A percentile compares a stretch with the other conserved stretches of the same genome.
These are phyloP conservation scores for Phytophthora niederhauseri DNA, from an alignment of 352 stramenopile species.

Conservation along the genomic window DNA sequence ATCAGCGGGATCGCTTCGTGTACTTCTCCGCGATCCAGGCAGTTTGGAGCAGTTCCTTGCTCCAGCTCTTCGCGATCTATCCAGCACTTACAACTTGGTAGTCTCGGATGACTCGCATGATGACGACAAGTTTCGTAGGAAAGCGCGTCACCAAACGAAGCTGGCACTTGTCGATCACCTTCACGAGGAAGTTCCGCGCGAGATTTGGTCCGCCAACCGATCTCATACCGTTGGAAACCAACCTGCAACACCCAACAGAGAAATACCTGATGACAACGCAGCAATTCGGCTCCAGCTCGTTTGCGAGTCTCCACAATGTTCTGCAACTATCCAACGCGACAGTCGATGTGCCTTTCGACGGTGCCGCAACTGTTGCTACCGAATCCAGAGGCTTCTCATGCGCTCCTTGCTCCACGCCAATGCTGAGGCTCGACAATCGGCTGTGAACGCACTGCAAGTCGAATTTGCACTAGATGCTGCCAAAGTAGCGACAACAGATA, in stretches of 20 bases:
- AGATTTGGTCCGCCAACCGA: conserved; percentile 68
- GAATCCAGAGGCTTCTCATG: conserved; percentile 54
- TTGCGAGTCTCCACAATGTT: conserved; percentile 43
- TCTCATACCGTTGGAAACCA: conserved; percentile 11
- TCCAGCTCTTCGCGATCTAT: conserved; percentile 20
- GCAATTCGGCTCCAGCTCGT: conserved; percentile 25
- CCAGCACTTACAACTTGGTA: conserved; percentile 2
- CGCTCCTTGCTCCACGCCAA: conserved; percentile 34
- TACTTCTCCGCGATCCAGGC: conserved; percentile 27
- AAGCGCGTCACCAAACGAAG: conserved; percentile 67
- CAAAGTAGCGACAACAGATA: conserved; percentile 5
- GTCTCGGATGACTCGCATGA: conserved; percentile 34
- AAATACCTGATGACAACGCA: not conserved
- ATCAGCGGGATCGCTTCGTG: conserved; percentile 23
- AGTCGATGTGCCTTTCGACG: conserved; percentile 53
- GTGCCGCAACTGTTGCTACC: conserved; percentile 74
- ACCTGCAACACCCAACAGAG: conserved; percentile 20
- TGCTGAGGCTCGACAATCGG: conserved; percentile 29
- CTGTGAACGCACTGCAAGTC: conserved; percentile 16
- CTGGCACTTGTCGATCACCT: conserved; percentile 52
- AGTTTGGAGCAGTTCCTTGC: conserved; percentile 44
- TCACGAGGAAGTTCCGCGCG: conserved; percentile 39
- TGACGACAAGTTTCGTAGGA: conserved; percentile 63
- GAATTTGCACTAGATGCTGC: conserved; percentile 25
- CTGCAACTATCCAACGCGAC: conserved; percentile 39